These are phyloP conservation scores for Agaricus sinodeliciosus DNA, from an alignment of 768 basidiomycete species.

Conservation along the genomic window DNA sequence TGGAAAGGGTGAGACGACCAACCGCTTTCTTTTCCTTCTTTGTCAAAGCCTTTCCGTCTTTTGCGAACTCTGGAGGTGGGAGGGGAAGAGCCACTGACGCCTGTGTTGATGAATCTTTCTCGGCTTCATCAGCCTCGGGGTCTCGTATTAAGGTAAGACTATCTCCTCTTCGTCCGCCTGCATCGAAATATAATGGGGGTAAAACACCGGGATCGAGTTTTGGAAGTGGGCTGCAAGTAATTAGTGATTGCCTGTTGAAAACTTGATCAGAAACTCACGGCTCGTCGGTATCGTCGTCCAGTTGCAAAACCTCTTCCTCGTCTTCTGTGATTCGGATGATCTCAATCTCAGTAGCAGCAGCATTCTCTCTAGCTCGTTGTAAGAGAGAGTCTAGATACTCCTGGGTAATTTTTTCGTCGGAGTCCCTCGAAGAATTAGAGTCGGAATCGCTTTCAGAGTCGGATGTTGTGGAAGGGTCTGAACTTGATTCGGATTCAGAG, in stretches of 20 bases:
- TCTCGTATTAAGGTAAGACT: slow-evolving; percentile 45
- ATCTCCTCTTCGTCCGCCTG: slow-evolving; percentile 37
- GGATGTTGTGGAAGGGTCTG: slow-evolving; percentile 19
- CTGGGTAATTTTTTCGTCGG: slow-evolving; percentile 41
- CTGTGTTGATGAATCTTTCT: slow-evolving; percentile 42
- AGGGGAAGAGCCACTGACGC: slow-evolving; percentile 53
- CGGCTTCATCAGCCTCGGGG: slow-evolving; percentile 50
- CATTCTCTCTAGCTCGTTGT: slow-evolving; percentile 52
- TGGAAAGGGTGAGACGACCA: slow-evolving; percentile 13
- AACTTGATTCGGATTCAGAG: slow-evolving; percentile 34
- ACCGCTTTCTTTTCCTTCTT: slow-evolving; percentile 72
- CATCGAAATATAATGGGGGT: slow-evolving; percentile 58
- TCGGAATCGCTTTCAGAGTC: slow-evolving; percentile 2
- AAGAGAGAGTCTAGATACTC: slow-evolving; percentile 60
- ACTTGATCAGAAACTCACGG: slow-evolving; percentile 23
- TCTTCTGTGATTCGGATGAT: slow-evolving; percentile 15
- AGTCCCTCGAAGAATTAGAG: slow-evolving; percentile 23
- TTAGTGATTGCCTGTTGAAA: slow-evolving; percentile 7
- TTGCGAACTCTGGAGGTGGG: slow-evolving; percentile 52
- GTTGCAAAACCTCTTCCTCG: slow-evolving; percentile 50
- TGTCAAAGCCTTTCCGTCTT: slow-evolving; percentile 60
- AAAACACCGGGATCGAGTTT: slow-evolving; percentile 58
- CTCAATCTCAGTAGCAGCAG: slow-evolving; percentile 26
- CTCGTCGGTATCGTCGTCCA: slow-evolving; percentile 29
- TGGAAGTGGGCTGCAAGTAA: slow-evolving; percentile 46